Evolutionary conservation across 768 basidiomycete genomes (phyloP).

Genomic region (Cyathus striatus): DNA sequence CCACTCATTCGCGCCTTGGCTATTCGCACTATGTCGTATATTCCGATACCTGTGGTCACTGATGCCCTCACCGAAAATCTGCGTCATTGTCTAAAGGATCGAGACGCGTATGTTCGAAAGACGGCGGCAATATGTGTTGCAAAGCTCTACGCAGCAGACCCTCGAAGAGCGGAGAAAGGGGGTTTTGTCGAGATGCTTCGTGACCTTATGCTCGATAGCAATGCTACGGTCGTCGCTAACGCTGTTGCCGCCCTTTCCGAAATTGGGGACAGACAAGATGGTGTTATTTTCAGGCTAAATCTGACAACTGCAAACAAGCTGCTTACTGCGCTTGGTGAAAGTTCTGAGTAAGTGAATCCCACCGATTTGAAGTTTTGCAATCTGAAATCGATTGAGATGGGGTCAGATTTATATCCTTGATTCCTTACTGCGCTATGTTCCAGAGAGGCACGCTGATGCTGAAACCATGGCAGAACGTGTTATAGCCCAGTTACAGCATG

Average conservation of each 20-base stretch:
- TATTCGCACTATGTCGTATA: slow-evolving; percentile 99
- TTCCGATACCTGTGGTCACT: slow-evolving; percentile 85
- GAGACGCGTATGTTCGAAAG: slow-evolving; percentile 97
- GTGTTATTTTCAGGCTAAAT: slow-evolving; percentile 89
- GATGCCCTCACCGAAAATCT: slow-evolving; percentile 86
- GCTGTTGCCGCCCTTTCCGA: slow-evolving; percentile 96
- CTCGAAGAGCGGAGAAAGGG: slow-evolving; percentile 78
- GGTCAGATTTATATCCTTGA: slow-evolving; percentile 98
- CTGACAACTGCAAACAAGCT: slow-evolving; percentile 84
- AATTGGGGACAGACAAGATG: slow-evolving; percentile 92
- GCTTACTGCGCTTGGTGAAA: slow-evolving; percentile 87
- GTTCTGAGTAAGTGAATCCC: slow-evolving; percentile 79
- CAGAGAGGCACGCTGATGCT: slow-evolving; percentile 81
- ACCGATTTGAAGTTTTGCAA: slow-evolving; percentile 4
- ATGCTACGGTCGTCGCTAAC: slow-evolving; percentile 96
- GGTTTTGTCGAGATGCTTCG: slow-evolving; percentile 90
- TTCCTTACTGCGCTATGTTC: slow-evolving; percentile 90
- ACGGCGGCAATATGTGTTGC: slow-evolving; percentile 98
- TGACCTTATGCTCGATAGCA: slow-evolving; percentile 87
- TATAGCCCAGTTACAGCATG: slow-evolving; percentile 89
- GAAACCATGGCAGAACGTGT: slow-evolving; percentile 95
- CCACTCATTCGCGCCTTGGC: slow-evolving; percentile 95
- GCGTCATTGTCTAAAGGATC: slow-evolving; percentile 87
- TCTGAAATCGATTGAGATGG: slow-evolving; percentile 59
- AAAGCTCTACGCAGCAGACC: slow-evolving; percentile 89